Evolutionary conservation across 352 stramenopile genomes (phyloP).

Genomic region (Pythium scleroteichum): DNA sequence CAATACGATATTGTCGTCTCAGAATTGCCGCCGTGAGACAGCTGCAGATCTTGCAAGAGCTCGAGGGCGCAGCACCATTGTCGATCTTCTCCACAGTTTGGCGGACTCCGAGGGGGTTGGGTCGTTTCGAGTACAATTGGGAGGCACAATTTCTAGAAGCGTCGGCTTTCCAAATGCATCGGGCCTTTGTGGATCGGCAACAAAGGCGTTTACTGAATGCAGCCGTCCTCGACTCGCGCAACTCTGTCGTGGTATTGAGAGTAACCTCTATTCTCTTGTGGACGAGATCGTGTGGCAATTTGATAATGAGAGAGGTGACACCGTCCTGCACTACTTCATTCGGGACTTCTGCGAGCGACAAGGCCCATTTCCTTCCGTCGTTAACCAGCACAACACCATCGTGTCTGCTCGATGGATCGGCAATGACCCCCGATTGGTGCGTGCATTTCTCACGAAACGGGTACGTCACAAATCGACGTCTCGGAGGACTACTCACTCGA

Average conservation of each 20-base stretch:
- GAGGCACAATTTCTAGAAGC: constrained; percentile 22
- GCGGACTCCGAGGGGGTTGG: constrained; percentile 4
- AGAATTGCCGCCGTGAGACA: constrained; percentile 51
- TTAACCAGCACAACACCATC: constrained; percentile 34
- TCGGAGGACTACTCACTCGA: not conserved
- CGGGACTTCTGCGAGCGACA: constrained; percentile 36
- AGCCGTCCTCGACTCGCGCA: constrained; percentile 37
- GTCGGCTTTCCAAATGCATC: constrained; percentile 30
- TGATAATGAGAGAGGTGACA: constrained; percentile 44
- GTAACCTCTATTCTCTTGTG: constrained; percentile 32
- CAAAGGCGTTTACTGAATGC: constrained; percentile 31
- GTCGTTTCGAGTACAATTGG: constrained; percentile 11
- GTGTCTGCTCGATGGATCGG: constrained; percentile 40
- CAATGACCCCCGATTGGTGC: constrained; percentile 30
- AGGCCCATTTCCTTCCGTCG: constrained; percentile 34
- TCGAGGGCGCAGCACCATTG: constrained; percentile 8
- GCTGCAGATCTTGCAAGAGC: constrained; percentile 41
- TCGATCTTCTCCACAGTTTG: constrained; percentile 7
- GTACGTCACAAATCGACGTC: constrained; percentile 23
- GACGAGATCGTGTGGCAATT: constrained; percentile 43
- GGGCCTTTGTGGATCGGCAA: not conserved
- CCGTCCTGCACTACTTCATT: constrained; percentile 51
- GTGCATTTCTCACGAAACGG: constrained; percentile 37
- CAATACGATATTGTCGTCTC: not conserved
- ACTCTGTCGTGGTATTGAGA: constrained; percentile 43